phyloP scores from a whole-genome alignment of 257 asterid genomes.

The Cruciata laevipes region DNA sequence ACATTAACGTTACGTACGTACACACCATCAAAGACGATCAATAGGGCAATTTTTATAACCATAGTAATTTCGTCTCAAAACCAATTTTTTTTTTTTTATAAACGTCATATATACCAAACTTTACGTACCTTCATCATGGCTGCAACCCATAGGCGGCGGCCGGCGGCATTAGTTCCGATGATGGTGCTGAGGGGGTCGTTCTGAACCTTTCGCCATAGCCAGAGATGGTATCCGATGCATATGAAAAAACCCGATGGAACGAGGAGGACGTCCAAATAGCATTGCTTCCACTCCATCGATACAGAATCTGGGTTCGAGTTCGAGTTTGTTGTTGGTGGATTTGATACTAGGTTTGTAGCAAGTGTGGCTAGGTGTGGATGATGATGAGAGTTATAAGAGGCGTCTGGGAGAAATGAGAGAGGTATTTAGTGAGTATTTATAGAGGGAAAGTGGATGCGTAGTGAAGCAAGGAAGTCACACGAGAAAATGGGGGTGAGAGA shows the following conservation, averaged over 20 bases:
- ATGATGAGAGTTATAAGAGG: not conserved
- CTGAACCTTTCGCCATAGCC: constrained; percentile 68
- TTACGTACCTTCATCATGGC: constrained; percentile 96
- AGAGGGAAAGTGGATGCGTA: constrained; percentile 22
- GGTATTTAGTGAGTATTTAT: not conserved
- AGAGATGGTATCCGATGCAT: constrained; percentile 63
- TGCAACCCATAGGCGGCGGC: constrained; percentile 84
- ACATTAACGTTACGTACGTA: not conserved
- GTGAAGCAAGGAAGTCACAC: constrained; percentile 8
- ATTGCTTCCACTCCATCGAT: constrained; percentile 90
- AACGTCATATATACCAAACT: too few relatives aligned
- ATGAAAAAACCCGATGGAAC: constrained; percentile 56
- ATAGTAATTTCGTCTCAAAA: not conserved
- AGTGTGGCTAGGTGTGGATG: not conserved
- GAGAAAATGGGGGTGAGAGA: not conserved
- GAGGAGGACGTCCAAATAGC: constrained; percentile 64
- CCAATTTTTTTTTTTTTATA: too few relatives aligned
- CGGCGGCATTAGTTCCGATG: constrained; percentile 69
- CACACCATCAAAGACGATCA: not conserved
- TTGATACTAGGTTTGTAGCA: too few relatives aligned
- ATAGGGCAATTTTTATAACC: not conserved
- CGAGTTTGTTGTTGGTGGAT: not conserved
- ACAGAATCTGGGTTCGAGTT: not conserved
- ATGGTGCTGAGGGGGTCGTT: constrained; percentile 63
- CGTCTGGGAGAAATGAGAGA: not conserved